phyloP scores from a whole-genome alignment of 2,329 filamentous ascomycete species.

The Fusarium fracticaudum region DNA sequence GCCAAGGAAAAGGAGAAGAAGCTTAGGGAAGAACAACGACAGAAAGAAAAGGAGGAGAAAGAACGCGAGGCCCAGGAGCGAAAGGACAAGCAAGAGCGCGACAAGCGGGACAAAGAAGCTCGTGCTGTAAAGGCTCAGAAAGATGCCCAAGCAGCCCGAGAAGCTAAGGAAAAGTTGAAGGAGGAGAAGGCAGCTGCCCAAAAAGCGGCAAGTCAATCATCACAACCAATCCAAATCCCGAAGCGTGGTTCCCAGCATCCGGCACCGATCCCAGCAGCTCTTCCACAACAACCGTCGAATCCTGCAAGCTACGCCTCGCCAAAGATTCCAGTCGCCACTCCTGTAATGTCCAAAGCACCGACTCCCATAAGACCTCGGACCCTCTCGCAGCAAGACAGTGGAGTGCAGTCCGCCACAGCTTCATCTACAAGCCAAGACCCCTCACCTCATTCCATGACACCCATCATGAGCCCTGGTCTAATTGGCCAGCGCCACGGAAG shows the following conservation, averaged over 20 bases:
- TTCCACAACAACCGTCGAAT: conserved; percentile 69
- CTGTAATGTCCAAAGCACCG: conserved; percentile 82
- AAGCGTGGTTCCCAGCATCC: conserved; percentile 53
- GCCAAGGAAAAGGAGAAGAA: conserved; percentile 79
- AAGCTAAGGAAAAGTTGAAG: conserved; percentile 71
- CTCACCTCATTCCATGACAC: conserved; percentile 69
- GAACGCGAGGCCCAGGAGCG: conserved; percentile 75
- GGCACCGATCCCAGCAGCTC: conserved; percentile 56
- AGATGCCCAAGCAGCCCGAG: conserved; percentile 62
- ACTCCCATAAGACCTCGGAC: conserved; percentile 82
- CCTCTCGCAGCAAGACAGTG: conserved; percentile 79
- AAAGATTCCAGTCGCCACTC: conserved; percentile 80
- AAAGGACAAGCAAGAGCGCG: conserved; percentile 68
- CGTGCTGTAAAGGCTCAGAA: conserved; percentile 66
- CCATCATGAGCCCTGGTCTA: conserved; percentile 72
- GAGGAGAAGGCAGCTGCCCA: conserved; percentile 62
- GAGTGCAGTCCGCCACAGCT: conserved; percentile 63
- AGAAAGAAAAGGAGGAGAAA: conserved; percentile 79
- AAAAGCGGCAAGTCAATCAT: conserved; percentile 52
- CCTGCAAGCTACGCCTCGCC: conserved; percentile 76
- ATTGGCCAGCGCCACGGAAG: conserved; percentile 73
- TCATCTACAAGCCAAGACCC: conserved; percentile 64
- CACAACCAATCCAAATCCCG: conserved; percentile 48
- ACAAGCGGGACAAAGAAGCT: conserved; percentile 70
- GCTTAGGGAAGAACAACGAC: conserved; percentile 82